phyloP scores from a whole-genome alignment of 805 yeast genomes.

The Metschnikowia henanensis region DNA sequence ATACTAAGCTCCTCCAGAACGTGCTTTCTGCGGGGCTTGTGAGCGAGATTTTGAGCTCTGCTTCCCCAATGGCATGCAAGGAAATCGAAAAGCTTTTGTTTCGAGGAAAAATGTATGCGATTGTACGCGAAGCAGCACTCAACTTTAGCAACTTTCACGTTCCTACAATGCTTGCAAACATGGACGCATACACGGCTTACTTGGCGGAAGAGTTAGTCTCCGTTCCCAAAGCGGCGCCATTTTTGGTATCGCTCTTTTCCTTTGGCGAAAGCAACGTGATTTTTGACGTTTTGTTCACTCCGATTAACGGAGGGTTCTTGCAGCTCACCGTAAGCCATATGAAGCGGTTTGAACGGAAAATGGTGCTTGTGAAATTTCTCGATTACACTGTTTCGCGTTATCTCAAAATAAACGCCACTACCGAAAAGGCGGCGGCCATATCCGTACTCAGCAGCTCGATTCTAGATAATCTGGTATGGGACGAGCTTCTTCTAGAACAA shows the following conservation, averaged over 20 bases:
- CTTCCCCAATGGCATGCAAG: slow-evolving; percentile 17
- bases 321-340: slow-evolving; percentile 7
- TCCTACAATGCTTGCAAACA: slow-evolving; percentile 14
- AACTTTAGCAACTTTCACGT: slow-evolving; percentile 11
- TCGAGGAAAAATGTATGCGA: slow-evolving; percentile 30
- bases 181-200: slow-evolving; percentile 23
- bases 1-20: slow-evolving; percentile 14
- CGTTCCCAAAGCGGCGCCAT: slow-evolving; percentile 16
- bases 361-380: slow-evolving; percentile 20
- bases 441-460: slow-evolving; percentile 16
- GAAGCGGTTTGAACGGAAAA: slow-evolving; percentile 29
- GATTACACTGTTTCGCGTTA: slow-evolving; percentile 9
- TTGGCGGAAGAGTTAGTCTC: slow-evolving; percentile 21
- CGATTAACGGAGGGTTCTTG: slow-evolving; percentile 12
- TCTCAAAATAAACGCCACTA: slow-evolving; percentile 4
- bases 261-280: slow-evolving; percentile 22
- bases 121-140: slow-evolving; percentile 25
- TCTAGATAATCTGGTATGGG: slow-evolving; percentile 19
- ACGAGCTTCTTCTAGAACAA: slow-evolving; percentile 22
- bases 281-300: slow-evolving; percentile 25
- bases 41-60: slow-evolving; percentile 5
- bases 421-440: slow-evolving; percentile 19
- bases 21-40: slow-evolving; percentile 21
- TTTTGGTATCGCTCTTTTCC: slow-evolving; percentile 23
- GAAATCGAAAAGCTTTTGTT: slow-evolving; percentile 41